Evolutionary conservation across 1,139 yeast species (phyloP), one percentile per base, ranked within the genome.

Genomic region (Kazachstania sp.): DNA sequence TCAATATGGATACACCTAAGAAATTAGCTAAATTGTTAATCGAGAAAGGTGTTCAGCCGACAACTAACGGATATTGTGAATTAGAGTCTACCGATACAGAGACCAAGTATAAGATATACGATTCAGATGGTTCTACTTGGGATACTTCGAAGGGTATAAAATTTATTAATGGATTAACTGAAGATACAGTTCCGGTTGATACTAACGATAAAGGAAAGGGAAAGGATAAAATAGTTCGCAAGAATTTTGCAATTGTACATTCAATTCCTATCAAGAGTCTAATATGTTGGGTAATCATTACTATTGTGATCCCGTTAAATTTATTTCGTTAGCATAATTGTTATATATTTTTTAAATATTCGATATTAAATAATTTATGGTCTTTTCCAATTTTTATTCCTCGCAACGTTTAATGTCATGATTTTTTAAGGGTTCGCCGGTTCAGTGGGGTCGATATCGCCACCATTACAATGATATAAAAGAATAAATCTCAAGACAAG

Each of bases 1-100:
- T 83, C 38, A 81, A 78, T 41, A 65, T 74, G 2, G 66, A 73
- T 0, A 66, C 81, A 11, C 83, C 85, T 2, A 63, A 63, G 31
- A 60, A 74, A 3, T 53, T 77, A n/a, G 79, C 77, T 0, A 64
- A 64, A 2, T 66, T 63, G 0, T 58, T 80, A 45, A 72, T 81
- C 43, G 67, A 69, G 39, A 58, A 61, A 9, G 85, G 86, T 1
- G 79, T 75, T 1, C 59, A 64, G 11, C 70, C 67, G 0, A 56
- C 61, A 15, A 61, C 56, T 37, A 90, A 88, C 0, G 64, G 65
- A 47, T 80, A 64, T 56, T 73, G 79, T 11, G 57, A 66, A 3
- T 60, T 83, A 8, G 49, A 66, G 2, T 70, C 68, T 5, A 59
- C 66, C 0, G 59, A 58, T 20, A 35, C 55, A 42, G 19, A 29